These are phyloP conservation scores for Fusarium tanahbumbuense DNA, from an alignment of 2,329 filamentous ascomycete genomes.

Conservation along the genomic window DNA sequence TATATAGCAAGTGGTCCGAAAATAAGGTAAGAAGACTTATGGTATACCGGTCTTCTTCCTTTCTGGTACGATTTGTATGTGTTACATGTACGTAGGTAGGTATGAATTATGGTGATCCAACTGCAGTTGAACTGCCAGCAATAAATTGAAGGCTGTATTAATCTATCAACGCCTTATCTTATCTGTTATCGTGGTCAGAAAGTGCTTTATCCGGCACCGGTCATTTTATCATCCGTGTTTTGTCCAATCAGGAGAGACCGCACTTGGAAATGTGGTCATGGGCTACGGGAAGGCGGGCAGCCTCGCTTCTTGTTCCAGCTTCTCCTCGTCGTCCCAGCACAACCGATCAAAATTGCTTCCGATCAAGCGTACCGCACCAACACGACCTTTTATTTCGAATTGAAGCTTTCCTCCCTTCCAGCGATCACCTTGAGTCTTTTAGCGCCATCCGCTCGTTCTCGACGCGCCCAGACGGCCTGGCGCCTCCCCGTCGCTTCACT, in stretches of 20 bases:
- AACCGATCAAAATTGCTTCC: slow-evolving; percentile 41
- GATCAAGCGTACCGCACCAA: slow-evolving; percentile 16
- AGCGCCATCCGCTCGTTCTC: background rate
- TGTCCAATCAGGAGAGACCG: slow-evolving; percentile 36
- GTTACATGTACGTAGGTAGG: background rate
- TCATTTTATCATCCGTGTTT: slow-evolving; percentile 37
- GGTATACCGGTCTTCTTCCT: background rate
- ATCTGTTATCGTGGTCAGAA: slow-evolving; percentile 4
- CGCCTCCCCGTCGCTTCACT: slow-evolving; percentile 34
- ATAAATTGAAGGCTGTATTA: background rate
- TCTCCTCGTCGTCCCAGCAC: slow-evolving; percentile 44
- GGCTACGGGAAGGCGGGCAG: slow-evolving; percentile 48
- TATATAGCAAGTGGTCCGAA: background rate
- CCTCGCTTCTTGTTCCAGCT: slow-evolving; percentile 47
- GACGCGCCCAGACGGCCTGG: slow-evolving; percentile 17
- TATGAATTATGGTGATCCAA: background rate
- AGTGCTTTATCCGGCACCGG: slow-evolving; percentile 38
- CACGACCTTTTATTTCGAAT: slow-evolving; percentile 8
- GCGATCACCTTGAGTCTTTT: background rate
- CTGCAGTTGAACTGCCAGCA: background rate
- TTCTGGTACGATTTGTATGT: background rate
- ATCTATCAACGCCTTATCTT: slow-evolving; percentile 6
- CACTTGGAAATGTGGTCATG: slow-evolving; percentile 48
- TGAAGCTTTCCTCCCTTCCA: background rate
- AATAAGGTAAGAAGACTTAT: background rate